These are phyloP conservation scores for Hanseniaspora lachancei DNA, from an alignment of 805 yeast species.

Conservation along the genomic window DNA sequence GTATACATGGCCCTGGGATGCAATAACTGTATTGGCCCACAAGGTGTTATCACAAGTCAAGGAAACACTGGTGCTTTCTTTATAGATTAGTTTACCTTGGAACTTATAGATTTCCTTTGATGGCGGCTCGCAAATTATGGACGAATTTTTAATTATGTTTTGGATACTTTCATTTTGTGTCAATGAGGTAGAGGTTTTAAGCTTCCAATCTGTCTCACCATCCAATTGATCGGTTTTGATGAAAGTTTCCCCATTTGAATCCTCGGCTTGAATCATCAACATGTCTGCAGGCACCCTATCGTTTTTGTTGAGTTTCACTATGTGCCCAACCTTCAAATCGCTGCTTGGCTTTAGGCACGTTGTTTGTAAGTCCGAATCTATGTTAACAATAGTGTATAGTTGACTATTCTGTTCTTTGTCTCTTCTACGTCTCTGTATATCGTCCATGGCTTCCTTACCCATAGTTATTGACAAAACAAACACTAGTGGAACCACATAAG, in stretches of 20 bases:
- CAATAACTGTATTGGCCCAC: slow-evolving; percentile 97
- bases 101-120: slow-evolving; percentile 72
- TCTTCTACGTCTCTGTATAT: slow-evolving; percentile 75
- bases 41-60: slow-evolving; percentile 78
- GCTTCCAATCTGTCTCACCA: slow-evolving; percentile 98
- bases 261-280: slow-evolving; percentile 71
- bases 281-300: slow-evolving; percentile 89
- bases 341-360: slow-evolving; percentile 38
- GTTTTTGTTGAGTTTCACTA: slow-evolving; percentile 66
- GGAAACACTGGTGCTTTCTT: slow-evolving; percentile 44
- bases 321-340: slow-evolving; percentile 71
- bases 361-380: slow-evolving; percentile 14
- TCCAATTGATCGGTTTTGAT: slow-evolving; percentile 95
- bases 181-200: slow-evolving; percentile 60
- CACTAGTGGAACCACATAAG: slow-evolving; percentile 86
- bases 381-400: slow-evolving; percentile 53
- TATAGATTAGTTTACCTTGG: slow-evolving; percentile 56
- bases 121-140: slow-evolving; percentile 67
- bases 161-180: slow-evolving; percentile 52
- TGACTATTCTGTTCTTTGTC: slow-evolving; percentile 84
- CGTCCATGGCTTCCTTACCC: slow-evolving; percentile 93
- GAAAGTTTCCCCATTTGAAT: slow-evolving; percentile 72
- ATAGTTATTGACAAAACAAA: slow-evolving; percentile 87
- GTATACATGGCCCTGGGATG: slow-evolving; percentile 71
- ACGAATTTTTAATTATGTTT: slow-evolving; percentile 37